Evolutionary conservation across 176 grass and related monocot genomes (phyloP).

Genomic region (maize (Zea mays)): Zm-B73-REFERENCE-NAM-5.0 NC_050101.1:46148001-46148500

Average conservation of each 20-base stretch:
- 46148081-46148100: conserved; percentile 78
- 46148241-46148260: conserved; percentile 16
- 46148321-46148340: neutral
- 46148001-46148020: conserved; percentile 83
- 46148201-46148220: neutral
- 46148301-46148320: conserved; percentile 1
- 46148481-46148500: neutral
- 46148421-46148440: too few relatives aligned
- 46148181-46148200: neutral
- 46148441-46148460: too few relatives aligned
- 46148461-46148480: too few relatives aligned
- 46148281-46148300: conserved; percentile 19
- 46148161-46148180: neutral
- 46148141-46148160: conserved; percentile 51
- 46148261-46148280: neutral
- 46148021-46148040: conserved; percentile 74
- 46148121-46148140: conserved; percentile 45
- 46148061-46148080: conserved; percentile 92
- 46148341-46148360: conserved; percentile 1
- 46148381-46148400: neutral
- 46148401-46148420: neutral
- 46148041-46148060: conserved; percentile 88
- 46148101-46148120: conserved; percentile 48
- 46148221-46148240: neutral
- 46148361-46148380: neutral